phyloP scores from a whole-genome alignment of 2,329 filamentous ascomycete genomes.

The Monilinia polystroma region DNA sequence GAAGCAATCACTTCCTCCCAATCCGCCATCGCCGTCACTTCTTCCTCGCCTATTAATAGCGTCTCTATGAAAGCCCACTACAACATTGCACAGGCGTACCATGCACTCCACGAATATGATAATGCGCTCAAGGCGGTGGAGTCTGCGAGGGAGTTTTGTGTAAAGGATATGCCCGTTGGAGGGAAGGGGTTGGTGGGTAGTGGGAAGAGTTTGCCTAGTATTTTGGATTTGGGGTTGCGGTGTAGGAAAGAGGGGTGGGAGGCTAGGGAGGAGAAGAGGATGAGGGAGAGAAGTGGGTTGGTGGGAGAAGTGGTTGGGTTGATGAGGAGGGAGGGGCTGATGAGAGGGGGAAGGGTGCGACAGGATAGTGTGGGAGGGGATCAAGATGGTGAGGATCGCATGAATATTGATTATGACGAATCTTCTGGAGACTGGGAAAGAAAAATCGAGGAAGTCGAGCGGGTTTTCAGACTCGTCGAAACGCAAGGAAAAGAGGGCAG shows the following conservation, averaged over 20 bases:
- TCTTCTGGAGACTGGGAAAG: conserved; percentile 46
- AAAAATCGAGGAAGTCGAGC: conserved; percentile 48
- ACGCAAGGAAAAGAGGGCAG: conserved; percentile 50
- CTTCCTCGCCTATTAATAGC: conserved; percentile 29
- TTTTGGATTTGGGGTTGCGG: conserved; percentile 71
- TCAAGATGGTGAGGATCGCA: conserved; percentile 43
- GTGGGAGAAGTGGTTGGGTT: conserved; percentile 58
- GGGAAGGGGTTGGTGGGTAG: conserved; percentile 57
- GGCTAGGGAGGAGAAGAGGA: conserved; percentile 61
- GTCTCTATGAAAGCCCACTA: conserved; percentile 73
- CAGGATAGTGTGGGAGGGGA: conserved; percentile 47
- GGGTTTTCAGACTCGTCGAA: conserved; percentile 51
- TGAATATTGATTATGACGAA: conserved; percentile 46
- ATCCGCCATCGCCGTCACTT: conserved; percentile 58
- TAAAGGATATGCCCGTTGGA: conserved; percentile 39
- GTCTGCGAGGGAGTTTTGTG: conserved; percentile 1
- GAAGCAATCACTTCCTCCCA: conserved; percentile 76
- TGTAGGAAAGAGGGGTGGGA: conserved; percentile 90
- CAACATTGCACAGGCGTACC: conserved; percentile 73
- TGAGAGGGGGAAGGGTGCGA: conserved; percentile 46
- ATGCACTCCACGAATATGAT: conserved; percentile 7
- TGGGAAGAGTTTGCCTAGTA: conserved; percentile 54
- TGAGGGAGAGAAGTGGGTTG: conserved; percentile 56
- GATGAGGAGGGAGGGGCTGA: conserved; percentile 48
- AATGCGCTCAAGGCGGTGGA: conserved; percentile 11